Conservation (phyloP, 2,329 filamentous ascomycete genomes). For the Pyricularia sp. region DNA sequence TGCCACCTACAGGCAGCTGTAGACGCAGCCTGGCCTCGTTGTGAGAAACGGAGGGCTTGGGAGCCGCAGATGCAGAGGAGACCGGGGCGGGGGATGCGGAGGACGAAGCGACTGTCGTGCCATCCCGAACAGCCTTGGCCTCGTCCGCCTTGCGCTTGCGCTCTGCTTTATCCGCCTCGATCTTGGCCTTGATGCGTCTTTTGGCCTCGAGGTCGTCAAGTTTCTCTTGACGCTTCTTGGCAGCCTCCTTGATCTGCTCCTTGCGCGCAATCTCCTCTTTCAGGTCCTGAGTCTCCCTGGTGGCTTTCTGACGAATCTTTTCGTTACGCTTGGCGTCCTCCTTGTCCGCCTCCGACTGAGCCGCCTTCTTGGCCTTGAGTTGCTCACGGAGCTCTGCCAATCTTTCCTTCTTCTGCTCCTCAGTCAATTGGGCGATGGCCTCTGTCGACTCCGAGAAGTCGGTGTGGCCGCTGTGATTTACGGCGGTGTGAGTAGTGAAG, state of each 20-base stretch:
- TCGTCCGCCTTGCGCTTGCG: conserved; percentile 75
- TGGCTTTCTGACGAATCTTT: conserved; percentile 74
- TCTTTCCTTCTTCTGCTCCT: conserved; percentile 79
- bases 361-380: conserved; percentile 62
- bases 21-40: conserved; percentile 74
- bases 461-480: conserved; percentile 56
- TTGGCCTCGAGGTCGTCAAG: conserved; percentile 75
- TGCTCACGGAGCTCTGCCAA: conserved; percentile 66
- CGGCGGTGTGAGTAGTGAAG: background rate
- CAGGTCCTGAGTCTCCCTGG: conserved; percentile 76
- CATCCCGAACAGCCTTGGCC: conserved; percentile 79
- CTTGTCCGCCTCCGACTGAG: conserved; percentile 63
- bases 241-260: conserved; percentile 86
- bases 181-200: conserved; percentile 83
- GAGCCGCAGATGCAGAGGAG: conserved; percentile 44
- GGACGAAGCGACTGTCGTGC: conserved; percentile 41
- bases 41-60: conserved; percentile 60
- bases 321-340: conserved; percentile 80
- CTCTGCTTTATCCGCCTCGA: conserved; percentile 89
- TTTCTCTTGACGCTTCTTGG: conserved; percentile 81
- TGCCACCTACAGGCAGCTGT: conserved; percentile 60
- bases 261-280: conserved; percentile 86
- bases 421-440: conserved; percentile 81
- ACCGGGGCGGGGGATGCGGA: conserved; percentile 34
- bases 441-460: conserved; percentile 93